Percentiles rank a stretch among this genome's conserved stretches.
These are phyloP conservation scores for Camellia lanceoleosa DNA, from an alignment of 148 eudicot species.

Conservation along the genomic window DNA sequence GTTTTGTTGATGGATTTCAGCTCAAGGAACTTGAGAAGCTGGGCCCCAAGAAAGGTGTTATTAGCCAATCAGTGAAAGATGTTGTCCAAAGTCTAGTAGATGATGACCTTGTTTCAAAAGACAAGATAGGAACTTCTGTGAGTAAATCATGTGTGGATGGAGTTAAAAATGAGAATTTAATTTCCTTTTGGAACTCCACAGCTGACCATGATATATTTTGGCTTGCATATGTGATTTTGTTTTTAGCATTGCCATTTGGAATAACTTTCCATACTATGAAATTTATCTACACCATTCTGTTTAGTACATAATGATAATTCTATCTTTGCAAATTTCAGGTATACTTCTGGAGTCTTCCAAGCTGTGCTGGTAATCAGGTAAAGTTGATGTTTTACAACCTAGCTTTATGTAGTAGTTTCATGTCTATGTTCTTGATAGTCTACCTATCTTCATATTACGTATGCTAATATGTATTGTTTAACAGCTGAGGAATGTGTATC, in stretches of 20 bases:
- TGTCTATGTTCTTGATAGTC: neutral
- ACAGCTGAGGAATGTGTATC: slow-evolving; percentile 72
- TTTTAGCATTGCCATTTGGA: neutral
- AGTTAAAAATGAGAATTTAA: slow-evolving; percentile 1
- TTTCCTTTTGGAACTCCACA: slow-evolving; percentile 11
- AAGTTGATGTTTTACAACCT: slow-evolving; percentile 6
- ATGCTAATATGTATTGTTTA: slow-evolving; percentile 6
- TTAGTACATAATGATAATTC: neutral
- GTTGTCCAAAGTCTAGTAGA: slow-evolving; percentile 93
- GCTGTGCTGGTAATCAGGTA: slow-evolving; percentile 99
- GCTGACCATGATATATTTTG: slow-evolving; percentile 2
- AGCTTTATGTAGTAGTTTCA: neutral
- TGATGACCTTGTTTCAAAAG: slow-evolving; percentile 93
- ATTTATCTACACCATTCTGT: slow-evolving; percentile 1
- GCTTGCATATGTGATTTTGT: no score
- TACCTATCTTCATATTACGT: slow-evolving; percentile 8
- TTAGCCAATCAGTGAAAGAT: slow-evolving; percentile 94
- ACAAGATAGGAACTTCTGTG: slow-evolving; percentile 92
- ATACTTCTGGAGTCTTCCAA: slow-evolving; percentile 98
- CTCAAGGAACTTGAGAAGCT: slow-evolving; percentile 97
- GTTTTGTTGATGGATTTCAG: slow-evolving; percentile 36
- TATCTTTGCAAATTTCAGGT: slow-evolving; percentile 40
- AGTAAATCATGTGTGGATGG: slow-evolving; percentile 35
- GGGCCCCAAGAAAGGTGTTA: slow-evolving; percentile 98
- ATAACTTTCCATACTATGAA: slow-evolving; percentile 2